Percentiles rank a stretch among this genome's conserved stretches.
phyloP scores from a whole-genome alignment of 2,329 filamentous ascomycete species.

The Stachybotrys elegans region DNA sequence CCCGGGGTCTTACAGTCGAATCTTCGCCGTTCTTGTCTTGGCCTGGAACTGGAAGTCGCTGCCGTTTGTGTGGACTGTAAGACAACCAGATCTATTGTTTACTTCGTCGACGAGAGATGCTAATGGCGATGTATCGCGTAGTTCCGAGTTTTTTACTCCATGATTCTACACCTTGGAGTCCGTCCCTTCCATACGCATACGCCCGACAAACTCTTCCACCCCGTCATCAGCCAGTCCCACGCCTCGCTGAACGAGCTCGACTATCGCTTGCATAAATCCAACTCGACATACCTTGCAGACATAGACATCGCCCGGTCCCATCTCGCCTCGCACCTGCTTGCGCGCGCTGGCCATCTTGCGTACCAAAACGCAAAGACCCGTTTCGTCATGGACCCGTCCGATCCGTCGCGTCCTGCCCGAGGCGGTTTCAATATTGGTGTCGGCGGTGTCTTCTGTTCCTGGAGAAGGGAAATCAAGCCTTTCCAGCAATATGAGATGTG shows the following conservation, averaged over 20 bases:
- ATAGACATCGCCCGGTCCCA: not conserved
- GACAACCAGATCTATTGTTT: not conserved
- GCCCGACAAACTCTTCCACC: not conserved
- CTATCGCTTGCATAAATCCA: not conserved
- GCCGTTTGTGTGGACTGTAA: not conserved
- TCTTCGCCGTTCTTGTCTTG: not conserved
- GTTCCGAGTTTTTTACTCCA: not conserved
- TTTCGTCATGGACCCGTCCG: constrained; percentile 1
- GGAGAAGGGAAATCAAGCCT: constrained; percentile 7
- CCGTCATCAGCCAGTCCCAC: not conserved
- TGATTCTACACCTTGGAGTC: not conserved
- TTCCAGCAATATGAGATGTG: constrained; percentile 9
- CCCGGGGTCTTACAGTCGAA: not conserved
- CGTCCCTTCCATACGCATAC: not conserved
- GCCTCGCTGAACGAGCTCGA: not conserved
- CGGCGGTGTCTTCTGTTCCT: constrained; percentile 5
- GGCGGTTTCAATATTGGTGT: not conserved
- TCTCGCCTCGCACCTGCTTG: not conserved
- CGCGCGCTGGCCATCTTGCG: not conserved
- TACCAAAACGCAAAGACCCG: not conserved
- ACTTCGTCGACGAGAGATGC: not conserved
- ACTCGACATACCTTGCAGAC: not conserved
- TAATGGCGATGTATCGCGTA: too few relatives aligned
- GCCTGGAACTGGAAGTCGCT: not conserved
- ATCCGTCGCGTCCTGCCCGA: not conserved